Evolutionary conservation across 2,329 filamentous ascomycete species (phyloP).

Genomic region (Fusarium graminum): DNA sequence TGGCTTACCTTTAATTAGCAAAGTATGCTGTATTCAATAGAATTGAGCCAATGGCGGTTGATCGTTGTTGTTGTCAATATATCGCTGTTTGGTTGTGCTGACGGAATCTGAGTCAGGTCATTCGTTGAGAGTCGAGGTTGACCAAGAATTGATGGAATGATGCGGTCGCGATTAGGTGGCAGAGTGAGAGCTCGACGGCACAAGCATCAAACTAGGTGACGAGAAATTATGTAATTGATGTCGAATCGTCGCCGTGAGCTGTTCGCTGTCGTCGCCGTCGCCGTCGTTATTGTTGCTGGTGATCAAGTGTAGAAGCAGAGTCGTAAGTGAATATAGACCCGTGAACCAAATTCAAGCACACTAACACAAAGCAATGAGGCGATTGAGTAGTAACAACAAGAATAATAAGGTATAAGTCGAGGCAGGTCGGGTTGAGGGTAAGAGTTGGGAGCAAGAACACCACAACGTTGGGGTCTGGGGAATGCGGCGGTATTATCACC

Average conservation of each 20-base stretch:
- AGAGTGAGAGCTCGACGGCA: constrained; percentile 17
- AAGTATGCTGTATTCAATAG: constrained; percentile 1
- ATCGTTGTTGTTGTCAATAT: constrained; percentile 22
- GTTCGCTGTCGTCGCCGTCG: constrained; percentile 1
- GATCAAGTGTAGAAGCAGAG: constrained; percentile 23
- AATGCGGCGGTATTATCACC: constrained; percentile 50
- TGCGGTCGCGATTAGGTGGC: constrained; percentile 20
- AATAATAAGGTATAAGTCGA: constrained; percentile 19
- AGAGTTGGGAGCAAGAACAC: constrained; percentile 36
- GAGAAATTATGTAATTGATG: constrained; percentile 18
- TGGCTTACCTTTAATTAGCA: constrained; percentile 31
- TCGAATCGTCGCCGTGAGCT: background rate
- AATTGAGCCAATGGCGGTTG: constrained; percentile 15
- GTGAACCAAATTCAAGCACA: constrained; percentile 31
- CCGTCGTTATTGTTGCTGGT: constrained; percentile 16
- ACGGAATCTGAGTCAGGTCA: constrained; percentile 25
- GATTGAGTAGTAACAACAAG: constrained; percentile 7
- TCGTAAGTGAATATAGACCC: constrained; percentile 15
- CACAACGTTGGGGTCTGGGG: constrained; percentile 45
- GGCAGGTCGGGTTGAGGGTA: constrained; percentile 37
- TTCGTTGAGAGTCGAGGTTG: constrained; percentile 25
- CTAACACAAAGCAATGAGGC: constrained; percentile 17
- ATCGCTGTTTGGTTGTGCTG: constrained; percentile 33
- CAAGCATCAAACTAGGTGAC: constrained; percentile 21
- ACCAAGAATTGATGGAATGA: constrained; percentile 39